Evolutionary conservation across 2,329 filamentous ascomycete genomes (phyloP).

Genomic region (Epichloe sylvatica): DNA sequence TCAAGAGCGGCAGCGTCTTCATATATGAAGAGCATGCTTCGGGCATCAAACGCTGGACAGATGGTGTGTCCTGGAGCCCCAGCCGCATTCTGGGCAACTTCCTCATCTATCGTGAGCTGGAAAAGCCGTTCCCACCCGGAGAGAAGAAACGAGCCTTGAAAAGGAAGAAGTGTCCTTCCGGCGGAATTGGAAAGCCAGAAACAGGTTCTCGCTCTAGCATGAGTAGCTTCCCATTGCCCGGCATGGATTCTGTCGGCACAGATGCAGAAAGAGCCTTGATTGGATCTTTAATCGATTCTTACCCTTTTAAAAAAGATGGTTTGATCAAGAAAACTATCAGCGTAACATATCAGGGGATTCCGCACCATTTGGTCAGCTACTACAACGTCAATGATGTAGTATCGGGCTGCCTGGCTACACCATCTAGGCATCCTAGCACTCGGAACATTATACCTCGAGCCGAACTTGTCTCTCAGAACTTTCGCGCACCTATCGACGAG

Average conservation of each 20-base stretch:
- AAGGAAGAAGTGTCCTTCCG: constrained; percentile 34
- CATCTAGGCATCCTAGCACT: constrained; percentile 31
- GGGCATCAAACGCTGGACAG: constrained; percentile 88
- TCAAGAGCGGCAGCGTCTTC: constrained; percentile 74
- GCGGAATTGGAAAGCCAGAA: constrained; percentile 24
- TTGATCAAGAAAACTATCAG: constrained; percentile 90
- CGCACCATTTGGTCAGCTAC: constrained; percentile 80
- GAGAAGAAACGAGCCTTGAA: constrained; percentile 78
- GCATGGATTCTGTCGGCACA: constrained; percentile 6
- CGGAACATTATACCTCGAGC: constrained; percentile 36
- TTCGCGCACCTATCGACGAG: constrained; percentile 52
- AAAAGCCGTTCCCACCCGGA: constrained; percentile 62
- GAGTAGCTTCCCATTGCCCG: constrained; percentile 5
- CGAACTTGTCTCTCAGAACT: constrained; percentile 51
- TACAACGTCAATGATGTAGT: constrained; percentile 73
- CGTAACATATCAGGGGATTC: constrained; percentile 57
- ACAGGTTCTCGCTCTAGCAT: constrained; percentile 12
- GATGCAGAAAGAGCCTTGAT: constrained; percentile 38
- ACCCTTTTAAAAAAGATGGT: constrained; percentile 70
- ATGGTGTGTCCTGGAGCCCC: constrained; percentile 82
- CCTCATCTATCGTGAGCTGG: constrained; percentile 70
- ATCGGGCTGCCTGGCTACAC: constrained; percentile 42
- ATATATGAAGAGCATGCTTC: constrained; percentile 86
- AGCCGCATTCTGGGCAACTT: constrained; percentile 77
- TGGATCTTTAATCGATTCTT: constrained; percentile 79